A percentile compares a stretch with the other conserved stretches of the same genome.
Evolutionary conservation across 2,329 filamentous ascomycete genomes (phyloP).

Genomic region (Ophiosphaerella herpotricha): DNA sequence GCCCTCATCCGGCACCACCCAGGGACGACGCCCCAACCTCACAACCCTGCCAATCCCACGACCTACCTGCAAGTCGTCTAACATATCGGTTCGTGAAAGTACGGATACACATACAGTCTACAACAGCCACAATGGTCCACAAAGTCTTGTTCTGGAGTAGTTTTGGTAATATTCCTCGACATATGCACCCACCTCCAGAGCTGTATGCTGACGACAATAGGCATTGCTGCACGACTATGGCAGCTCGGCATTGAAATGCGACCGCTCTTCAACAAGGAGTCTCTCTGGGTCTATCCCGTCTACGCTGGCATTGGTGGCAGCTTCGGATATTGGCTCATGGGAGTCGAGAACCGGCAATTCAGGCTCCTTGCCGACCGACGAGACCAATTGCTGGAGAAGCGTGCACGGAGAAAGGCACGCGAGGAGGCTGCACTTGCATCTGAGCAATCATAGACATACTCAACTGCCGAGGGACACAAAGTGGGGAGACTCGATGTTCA

Average conservation of each 20-base stretch:
- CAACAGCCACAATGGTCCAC: slow-evolving; percentile 51
- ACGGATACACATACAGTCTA: slow-evolving; percentile 7
- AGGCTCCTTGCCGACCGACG: slow-evolving; percentile 78
- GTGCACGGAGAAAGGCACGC: slow-evolving; percentile 73
- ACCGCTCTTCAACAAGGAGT: slow-evolving; percentile 82
- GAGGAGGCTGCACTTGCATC: slow-evolving; percentile 51
- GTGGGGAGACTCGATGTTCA: slow-evolving; percentile 1
- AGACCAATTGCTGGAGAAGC: slow-evolving; percentile 83
- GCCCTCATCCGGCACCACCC: slow-evolving; percentile 18
- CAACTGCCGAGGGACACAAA: background rate
- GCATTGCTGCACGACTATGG: slow-evolving; percentile 89
- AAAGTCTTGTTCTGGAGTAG: slow-evolving; percentile 81
- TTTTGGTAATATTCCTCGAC: slow-evolving; percentile 72
- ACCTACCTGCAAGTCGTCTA: slow-evolving; percentile 8
- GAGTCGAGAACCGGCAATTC: slow-evolving; percentile 82
- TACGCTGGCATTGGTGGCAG: slow-evolving; percentile 84
- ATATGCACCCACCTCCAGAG: slow-evolving; percentile 14
- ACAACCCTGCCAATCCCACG: slow-evolving; percentile 16
- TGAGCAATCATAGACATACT: slow-evolving; percentile 22
- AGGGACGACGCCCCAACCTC: slow-evolving; percentile 24
- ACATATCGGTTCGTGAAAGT: slow-evolving; percentile 17
- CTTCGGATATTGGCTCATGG: slow-evolving; percentile 97
- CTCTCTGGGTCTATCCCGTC: slow-evolving; percentile 88
- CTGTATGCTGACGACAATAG: slow-evolving; percentile 55
- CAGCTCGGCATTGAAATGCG: slow-evolving; percentile 99